These are phyloP conservation scores for Diaporthe citrichinensis DNA, from an alignment of 2,329 filamentous ascomycete species.

Conservation along the genomic window DNA sequence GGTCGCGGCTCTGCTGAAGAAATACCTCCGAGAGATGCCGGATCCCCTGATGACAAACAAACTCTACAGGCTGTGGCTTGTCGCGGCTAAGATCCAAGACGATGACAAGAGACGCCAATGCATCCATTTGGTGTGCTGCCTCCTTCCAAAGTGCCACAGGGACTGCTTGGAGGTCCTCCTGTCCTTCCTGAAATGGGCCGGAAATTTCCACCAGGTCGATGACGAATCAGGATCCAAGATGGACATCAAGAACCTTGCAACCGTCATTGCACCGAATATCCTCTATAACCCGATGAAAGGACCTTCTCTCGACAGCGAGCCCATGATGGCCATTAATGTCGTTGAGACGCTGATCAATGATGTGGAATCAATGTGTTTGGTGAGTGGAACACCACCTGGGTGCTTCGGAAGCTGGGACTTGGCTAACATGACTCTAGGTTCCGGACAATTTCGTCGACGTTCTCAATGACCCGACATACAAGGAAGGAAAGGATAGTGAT, in stretches of 20 bases:
- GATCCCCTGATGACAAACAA: constrained; percentile 97
- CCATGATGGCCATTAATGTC: constrained; percentile 93
- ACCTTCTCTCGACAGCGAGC: constrained; percentile 83
- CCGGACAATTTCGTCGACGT: constrained; percentile 92
- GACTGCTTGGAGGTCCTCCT: constrained; percentile 97
- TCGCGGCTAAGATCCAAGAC: constrained; percentile 89
- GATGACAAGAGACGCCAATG: constrained; percentile 86
- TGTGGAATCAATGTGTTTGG: constrained; percentile 98
- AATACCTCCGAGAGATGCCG: constrained; percentile 93
- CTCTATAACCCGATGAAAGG: constrained; percentile 79
- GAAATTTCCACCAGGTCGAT: constrained; percentile 96
- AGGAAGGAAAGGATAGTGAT: constrained; percentile 72
- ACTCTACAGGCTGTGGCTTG: constrained; percentile 90
- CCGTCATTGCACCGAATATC: constrained; percentile 97
- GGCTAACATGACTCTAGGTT: constrained; percentile 71
- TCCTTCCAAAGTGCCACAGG: constrained; percentile 91
- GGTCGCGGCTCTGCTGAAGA: constrained; percentile 92
- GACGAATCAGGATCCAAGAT: constrained; percentile 98
- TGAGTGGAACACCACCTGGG: constrained; percentile 62
- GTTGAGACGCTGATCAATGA: constrained; percentile 92
- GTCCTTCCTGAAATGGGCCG: constrained; percentile 96
- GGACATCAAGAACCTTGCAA: constrained; percentile 97
- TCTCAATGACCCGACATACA: constrained; percentile 83
- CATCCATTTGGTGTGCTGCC: constrained; percentile 90
- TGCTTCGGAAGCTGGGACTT: background rate